phyloP scores from a whole-genome alignment of 148 eudicot species.

The Dianthus caryophyllus region DNA sequence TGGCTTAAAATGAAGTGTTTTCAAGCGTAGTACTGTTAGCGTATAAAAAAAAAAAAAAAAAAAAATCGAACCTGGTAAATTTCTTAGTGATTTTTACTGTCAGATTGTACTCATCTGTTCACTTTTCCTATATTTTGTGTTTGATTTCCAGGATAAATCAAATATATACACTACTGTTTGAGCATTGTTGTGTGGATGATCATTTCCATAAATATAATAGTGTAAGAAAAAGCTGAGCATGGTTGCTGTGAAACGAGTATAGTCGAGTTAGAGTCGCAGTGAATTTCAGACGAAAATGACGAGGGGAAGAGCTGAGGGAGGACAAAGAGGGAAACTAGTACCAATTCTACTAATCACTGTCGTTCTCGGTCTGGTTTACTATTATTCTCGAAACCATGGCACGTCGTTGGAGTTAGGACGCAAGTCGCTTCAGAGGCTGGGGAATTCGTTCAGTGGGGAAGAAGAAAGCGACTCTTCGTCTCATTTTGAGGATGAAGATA shows the following conservation, averaged over 20 bases:
- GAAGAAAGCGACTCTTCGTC: slow-evolving; percentile 26
- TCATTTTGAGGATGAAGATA: slow-evolving; percentile 25
- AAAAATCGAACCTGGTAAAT: too few species aligned
- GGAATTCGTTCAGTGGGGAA: slow-evolving; percentile 26
- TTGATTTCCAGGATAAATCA: neutral
- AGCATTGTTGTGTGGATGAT: neutral
- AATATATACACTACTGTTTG: neutral
- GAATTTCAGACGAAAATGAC: slow-evolving; percentile 19
- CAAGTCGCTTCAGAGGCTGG: slow-evolving; percentile 21
- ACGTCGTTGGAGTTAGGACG: slow-evolving; percentile 24
- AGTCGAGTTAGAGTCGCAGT: neutral
- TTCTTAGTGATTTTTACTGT: too few species aligned
- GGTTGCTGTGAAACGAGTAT: slow-evolving; percentile 5
- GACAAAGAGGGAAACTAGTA: slow-evolving; percentile 26
- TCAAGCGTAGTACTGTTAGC: too few species aligned
- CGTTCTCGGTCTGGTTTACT: slow-evolving; percentile 27
- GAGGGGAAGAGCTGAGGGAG: slow-evolving; percentile 36
- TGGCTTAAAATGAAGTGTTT: too few species aligned
- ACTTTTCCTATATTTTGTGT: neutral
- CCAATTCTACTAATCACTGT: slow-evolving; percentile 23
- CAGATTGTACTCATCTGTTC: too few species aligned
- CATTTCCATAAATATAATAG: neutral
- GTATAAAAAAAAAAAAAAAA: too few species aligned
- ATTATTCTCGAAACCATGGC: slow-evolving; percentile 26
- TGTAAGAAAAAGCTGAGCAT: neutral